Evolutionary conservation across 169 alveolate species (phyloP), one percentile per base, ranked within the genome.

Genomic region (Cryptosporidium meleagridis): DNA sequence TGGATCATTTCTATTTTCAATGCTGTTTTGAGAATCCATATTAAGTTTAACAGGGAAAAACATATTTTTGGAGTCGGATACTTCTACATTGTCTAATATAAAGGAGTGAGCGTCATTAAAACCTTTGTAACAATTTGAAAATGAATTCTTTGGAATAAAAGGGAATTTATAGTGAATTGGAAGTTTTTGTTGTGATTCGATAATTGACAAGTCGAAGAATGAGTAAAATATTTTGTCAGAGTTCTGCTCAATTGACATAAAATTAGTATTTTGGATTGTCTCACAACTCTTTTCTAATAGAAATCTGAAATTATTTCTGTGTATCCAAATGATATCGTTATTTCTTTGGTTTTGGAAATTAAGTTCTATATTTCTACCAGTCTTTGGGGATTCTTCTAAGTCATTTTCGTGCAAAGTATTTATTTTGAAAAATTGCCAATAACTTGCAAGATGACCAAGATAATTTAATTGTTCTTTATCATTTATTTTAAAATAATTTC

Each of bases 361-460:
- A 14, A 26, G 35, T 0, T 52, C 55, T 26, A 16, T 41, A 18
- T 58, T 53, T n/a, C 59, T 59, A 18, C 44, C 23, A 45, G 65
- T 12, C 16, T 45, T 53, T 0, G 44, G 21, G 0, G 44, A 37
- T 23, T 59, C 71, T 4, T 39, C 70, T 41, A 23, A 14, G 18
- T 73, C 71, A 37, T 33, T 18, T 4, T 37, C 44, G 29, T 37
- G 7, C 53, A 80, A 41, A 21, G 89, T 29, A 16, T 80, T 62
- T 12, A 80, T 48, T 65, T 58, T 58, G 52, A 59, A 80, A 41
- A 80, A 80, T 26, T 80, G 89, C 89, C 89, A 80, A 45, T 45
- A 80, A 48, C 89, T 80, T n/a, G 89, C 69, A 59, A 61, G 65
- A 39, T 80, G 80, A 3, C 75, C 68, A 44, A 80, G n/a, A 29